phyloP scores from a whole-genome alignment of 2,329 filamentous ascomycete genomes.

The Chrysoporthe cubensis region DNA sequence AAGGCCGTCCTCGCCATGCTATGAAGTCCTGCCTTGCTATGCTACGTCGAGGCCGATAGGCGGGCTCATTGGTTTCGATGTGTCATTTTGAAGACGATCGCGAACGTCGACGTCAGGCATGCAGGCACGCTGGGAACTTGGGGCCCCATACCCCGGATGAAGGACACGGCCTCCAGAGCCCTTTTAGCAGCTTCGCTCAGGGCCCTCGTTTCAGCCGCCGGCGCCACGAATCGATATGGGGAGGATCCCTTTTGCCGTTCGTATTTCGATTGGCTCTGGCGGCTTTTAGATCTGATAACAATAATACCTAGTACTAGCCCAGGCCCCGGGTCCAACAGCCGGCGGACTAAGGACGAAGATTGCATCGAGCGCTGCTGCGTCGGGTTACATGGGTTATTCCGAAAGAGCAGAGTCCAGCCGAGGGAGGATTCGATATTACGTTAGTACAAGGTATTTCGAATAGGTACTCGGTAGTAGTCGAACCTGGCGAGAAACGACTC shows the following conservation, averaged over 20 bases:
- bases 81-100: conserved; percentile 9
- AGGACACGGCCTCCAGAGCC: not conserved
- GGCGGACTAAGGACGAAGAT: conserved; percentile 4
- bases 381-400: not conserved
- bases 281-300: conserved; percentile 16
- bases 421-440: not conserved
- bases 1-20: not conserved
- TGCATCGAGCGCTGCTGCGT: not conserved
- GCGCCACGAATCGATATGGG: not conserved
- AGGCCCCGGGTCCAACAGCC: not conserved
- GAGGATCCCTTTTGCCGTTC: conserved; percentile 14
- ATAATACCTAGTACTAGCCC: not conserved
- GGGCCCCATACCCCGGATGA: not conserved
- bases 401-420: not conserved
- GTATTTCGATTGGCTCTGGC: conserved; percentile 18
- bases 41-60: not conserved
- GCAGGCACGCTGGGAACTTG: not conserved
- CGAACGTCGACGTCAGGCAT: not conserved
- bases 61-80: not conserved
- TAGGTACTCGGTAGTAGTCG: no score
- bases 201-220: not conserved
- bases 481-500: no score
- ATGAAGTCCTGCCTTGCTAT: not conserved
- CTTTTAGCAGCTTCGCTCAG: not conserved
- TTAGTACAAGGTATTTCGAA: not conserved